Conservation (phyloP, 306 rosid genomes). For the Lablab purpureus region DNA sequence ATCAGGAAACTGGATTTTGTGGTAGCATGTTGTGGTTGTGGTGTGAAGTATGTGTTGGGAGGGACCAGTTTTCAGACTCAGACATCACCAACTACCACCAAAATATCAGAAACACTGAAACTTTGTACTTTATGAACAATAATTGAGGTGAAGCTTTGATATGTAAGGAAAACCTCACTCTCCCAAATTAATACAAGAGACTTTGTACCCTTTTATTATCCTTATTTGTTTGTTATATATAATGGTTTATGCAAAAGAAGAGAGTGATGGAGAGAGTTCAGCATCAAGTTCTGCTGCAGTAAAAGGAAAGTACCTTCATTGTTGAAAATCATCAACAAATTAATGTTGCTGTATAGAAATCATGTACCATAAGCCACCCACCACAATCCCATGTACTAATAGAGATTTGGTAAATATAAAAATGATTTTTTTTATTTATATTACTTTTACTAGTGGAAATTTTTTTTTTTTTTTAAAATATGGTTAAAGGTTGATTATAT, state of each 20-base stretch:
- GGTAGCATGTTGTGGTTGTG: neutral
- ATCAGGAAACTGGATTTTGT: no score
- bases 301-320: neutral
- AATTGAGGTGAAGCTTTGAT: conserved; percentile 51
- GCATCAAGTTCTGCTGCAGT: neutral
- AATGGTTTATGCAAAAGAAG: neutral
- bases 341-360: neutral
- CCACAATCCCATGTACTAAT: no score
- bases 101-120: conserved; percentile 45
- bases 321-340: neutral
- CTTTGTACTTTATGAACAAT: conserved; percentile 60
- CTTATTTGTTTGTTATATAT: neutral
- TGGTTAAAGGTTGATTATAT: no score
- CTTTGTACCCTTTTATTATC: neutral
- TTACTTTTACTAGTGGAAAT: no score
- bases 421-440: no score
- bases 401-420: no score
- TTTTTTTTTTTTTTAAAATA: no score
- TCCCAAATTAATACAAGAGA: neutral
- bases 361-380: neutral
- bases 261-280: neutral
- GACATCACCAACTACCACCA: neutral
- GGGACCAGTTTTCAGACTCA: conserved; percentile 52
- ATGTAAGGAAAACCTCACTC: conserved; percentile 8
- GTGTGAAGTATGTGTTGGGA: conserved; percentile 36